phyloP scores from a whole-genome alignment of 2,329 filamentous ascomycete genomes.

The Tolypocladium capitatum region DNA sequence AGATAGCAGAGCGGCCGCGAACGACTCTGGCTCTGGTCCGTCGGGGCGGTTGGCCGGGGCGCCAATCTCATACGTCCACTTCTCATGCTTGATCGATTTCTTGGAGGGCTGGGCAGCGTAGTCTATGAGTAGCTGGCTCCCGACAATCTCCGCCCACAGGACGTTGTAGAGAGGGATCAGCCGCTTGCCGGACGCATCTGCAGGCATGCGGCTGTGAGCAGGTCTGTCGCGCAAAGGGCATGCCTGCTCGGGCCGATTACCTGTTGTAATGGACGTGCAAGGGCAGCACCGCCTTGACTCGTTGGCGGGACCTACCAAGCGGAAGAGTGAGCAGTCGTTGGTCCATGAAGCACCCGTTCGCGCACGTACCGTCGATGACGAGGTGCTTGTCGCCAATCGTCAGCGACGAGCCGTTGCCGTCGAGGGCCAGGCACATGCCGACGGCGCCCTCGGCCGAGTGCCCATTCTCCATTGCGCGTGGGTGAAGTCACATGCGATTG shows the following conservation, averaged over 20 bases:
- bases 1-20: constrained; percentile 51
- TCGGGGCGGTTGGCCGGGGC: constrained; percentile 8
- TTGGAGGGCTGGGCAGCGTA: constrained; percentile 53
- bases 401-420: constrained; percentile 17
- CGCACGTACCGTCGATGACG: constrained; percentile 20
- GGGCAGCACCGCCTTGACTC: neutral
- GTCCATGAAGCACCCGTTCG: neutral
- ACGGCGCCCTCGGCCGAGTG: constrained; percentile 9
- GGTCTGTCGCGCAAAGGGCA: neutral
- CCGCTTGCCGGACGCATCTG: constrained; percentile 13
- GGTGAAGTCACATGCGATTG: neutral
- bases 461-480: constrained; percentile 2
- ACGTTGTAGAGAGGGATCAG: constrained; percentile 68
- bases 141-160: constrained; percentile 61
- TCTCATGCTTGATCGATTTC: constrained; percentile 44
- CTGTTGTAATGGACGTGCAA: neutral
- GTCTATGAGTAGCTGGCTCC: constrained; percentile 52
- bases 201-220: neutral
- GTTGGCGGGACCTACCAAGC: neutral
- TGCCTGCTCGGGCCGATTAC: neutral
- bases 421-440: constrained; percentile 16
- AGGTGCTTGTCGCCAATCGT: constrained; percentile 18
- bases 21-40: constrained; percentile 36
- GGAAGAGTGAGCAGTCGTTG: neutral
- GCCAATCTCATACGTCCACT: constrained; percentile 39